These are phyloP conservation scores for Curvularia verruculosa DNA, from an alignment of 2,329 filamentous ascomycete genomes.

Conservation along the genomic window DNA sequence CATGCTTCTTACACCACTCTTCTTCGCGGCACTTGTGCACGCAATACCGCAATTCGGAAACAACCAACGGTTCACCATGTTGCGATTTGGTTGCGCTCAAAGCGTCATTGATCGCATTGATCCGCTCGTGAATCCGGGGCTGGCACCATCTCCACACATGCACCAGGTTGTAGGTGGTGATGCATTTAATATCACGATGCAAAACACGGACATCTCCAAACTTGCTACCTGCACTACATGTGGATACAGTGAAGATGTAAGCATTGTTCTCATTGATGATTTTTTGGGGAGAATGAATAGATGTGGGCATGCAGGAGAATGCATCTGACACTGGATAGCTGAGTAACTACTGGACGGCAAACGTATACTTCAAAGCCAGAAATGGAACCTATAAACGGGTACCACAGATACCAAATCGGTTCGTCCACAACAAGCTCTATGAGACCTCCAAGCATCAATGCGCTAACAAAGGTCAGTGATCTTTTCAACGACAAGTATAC, in stretches of 20 bases:
- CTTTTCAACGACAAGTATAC: slow-evolving; percentile 45
- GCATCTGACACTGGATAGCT: slow-evolving; percentile 8
- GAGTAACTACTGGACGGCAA: slow-evolving; percentile 44
- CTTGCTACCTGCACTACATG: slow-evolving; percentile 52
- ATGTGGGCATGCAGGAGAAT: not conserved
- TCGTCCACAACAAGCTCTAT: not conserved
- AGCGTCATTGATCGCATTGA: slow-evolving; percentile 42
- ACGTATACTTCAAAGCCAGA: slow-evolving; percentile 42
- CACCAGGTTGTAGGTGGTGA: slow-evolving; percentile 54
- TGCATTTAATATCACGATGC: slow-evolving; percentile 56
- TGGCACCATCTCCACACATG: slow-evolving; percentile 43
- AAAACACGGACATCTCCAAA: slow-evolving; percentile 36
- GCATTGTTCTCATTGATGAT: not conserved
- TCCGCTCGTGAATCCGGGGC: slow-evolving; percentile 47
- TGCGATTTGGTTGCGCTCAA: slow-evolving; percentile 43
- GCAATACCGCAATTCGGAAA: slow-evolving; percentile 31
- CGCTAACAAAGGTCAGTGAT: slow-evolving; percentile 34
- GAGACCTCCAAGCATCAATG: not conserved
- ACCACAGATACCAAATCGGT: slow-evolving; percentile 36
- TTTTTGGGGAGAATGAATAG: not conserved
- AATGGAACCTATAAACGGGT: slow-evolving; percentile 44
- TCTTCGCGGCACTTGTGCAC: slow-evolving; percentile 29
- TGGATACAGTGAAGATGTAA: slow-evolving; percentile 31
- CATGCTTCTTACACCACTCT: slow-evolving; percentile 33
- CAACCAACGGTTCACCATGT: slow-evolving; percentile 31